These are phyloP conservation scores for Podospora pseudocomata DNA, from an alignment of 495 filamentous ascomycete genomes.

Conservation along the genomic window DNA sequence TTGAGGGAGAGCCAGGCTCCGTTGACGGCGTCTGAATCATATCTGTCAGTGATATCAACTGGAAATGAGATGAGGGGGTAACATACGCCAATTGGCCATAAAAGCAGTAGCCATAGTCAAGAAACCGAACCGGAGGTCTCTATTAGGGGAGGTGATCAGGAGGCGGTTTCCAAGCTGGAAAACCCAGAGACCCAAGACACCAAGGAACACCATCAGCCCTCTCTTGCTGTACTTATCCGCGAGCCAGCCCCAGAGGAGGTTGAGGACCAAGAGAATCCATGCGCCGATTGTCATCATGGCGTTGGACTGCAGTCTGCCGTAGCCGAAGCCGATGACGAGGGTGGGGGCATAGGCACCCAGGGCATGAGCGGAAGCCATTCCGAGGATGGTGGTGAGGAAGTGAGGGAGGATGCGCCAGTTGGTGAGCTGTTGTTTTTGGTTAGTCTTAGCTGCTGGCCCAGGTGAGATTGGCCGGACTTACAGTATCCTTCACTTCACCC, in stretches of 20 bases:
- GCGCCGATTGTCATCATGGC: constrained; percentile 48
- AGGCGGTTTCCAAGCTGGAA: constrained; percentile 31
- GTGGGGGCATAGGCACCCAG: constrained; percentile 43
- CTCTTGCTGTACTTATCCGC: constrained; percentile 30
- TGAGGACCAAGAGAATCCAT: constrained; percentile 38
- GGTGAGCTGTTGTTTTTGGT: constrained; percentile 18
- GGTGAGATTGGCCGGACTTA: constrained; percentile 6
- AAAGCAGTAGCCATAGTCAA: constrained; percentile 48
- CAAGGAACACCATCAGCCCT: constrained; percentile 25
- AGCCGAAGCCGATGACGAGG: constrained; percentile 44
- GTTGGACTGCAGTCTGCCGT: constrained; percentile 48
- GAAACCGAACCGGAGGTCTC: constrained; percentile 40
- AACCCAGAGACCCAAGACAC: constrained; percentile 24
- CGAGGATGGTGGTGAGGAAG: constrained; percentile 39
- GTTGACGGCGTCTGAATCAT: constrained; percentile 33
- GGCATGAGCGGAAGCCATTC: constrained; percentile 27
- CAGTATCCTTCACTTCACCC: constrained; percentile 25
- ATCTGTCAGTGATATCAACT: constrained; percentile 1
- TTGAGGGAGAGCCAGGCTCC: constrained; percentile 41
- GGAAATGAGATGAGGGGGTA: constrained; percentile 6
- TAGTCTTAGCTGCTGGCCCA: background rate
- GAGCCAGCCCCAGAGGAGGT: constrained; percentile 41
- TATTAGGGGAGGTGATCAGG: constrained; percentile 45
- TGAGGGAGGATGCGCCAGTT: constrained; percentile 44
- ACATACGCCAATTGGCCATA: constrained; percentile 52